Evolutionary conservation across 805 yeast genomes (phyloP).

Genomic region (Millerozyma acaciae): DNA sequence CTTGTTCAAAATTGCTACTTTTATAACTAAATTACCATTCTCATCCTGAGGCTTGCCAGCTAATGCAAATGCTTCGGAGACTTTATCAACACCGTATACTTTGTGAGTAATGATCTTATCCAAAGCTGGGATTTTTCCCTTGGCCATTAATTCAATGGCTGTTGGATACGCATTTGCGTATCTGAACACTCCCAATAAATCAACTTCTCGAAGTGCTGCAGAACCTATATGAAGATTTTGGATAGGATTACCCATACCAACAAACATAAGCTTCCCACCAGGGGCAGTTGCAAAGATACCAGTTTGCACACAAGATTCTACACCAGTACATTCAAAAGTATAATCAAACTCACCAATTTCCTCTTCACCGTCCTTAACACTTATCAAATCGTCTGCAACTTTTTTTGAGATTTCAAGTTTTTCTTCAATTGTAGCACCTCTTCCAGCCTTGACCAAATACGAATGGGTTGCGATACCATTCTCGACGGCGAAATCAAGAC

Average conservation of each 20-base stretch:
- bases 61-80: conserved; percentile 19
- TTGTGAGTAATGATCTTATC: conserved; percentile 20
- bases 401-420: not conserved
- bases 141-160: conserved; percentile 15
- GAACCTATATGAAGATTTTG: conserved; percentile 16
- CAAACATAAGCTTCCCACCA: conserved; percentile 16
- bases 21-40: conserved; percentile 24
- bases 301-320: conserved; percentile 15
- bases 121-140: conserved; percentile 6
- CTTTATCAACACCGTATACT: conserved; percentile 21
- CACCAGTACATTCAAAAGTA: conserved; percentile 11
- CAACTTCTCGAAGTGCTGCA: conserved; percentile 16
- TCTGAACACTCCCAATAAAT: conserved; percentile 15
- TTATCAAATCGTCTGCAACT: not conserved
- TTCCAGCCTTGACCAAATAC: not conserved
- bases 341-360: not conserved
- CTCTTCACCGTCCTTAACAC: not conserved
- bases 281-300: conserved; percentile 12
- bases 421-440: conserved; percentile 1
- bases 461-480: conserved; percentile 2
- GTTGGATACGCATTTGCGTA: conserved; percentile 17
- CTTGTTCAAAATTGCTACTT: conserved; percentile 10
- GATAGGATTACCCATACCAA: conserved; percentile 18
- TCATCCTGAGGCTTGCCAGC: conserved; percentile 20
- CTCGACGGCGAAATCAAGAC: conserved; percentile 1